phyloP scores from a whole-genome alignment of 2,329 filamentous ascomycete species.

The Penicillium hesseltinei region DNA sequence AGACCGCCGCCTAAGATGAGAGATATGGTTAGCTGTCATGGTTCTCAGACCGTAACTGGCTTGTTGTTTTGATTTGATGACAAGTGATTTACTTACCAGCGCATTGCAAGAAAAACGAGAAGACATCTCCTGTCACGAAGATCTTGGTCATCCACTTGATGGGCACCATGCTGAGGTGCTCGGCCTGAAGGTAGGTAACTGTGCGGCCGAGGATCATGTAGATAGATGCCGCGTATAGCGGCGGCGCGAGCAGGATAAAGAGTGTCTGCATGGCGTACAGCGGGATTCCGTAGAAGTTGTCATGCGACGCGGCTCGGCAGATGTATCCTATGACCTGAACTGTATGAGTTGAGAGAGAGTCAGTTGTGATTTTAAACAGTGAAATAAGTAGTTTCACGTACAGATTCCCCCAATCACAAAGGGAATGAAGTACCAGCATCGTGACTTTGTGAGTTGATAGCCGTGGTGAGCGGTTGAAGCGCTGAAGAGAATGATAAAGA shows the following conservation, averaged over 20 bases:
- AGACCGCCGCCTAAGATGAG: slow-evolving; percentile 29
- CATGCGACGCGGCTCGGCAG: slow-evolving; percentile 27
- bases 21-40: neutral
- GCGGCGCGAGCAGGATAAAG: slow-evolving; percentile 39
- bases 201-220: slow-evolving; percentile 43
- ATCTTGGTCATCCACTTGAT: slow-evolving; percentile 40
- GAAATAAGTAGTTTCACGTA: slow-evolving; percentile 20
- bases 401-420: slow-evolving; percentile 42
- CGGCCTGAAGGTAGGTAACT: slow-evolving; percentile 34
- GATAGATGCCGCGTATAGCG: slow-evolving; percentile 41
- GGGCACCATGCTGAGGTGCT: slow-evolving; percentile 32
- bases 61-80: neutral
- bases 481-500: slow-evolving; percentile 49
- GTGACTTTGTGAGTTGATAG: slow-evolving; percentile 43
- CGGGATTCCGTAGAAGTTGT: slow-evolving; percentile 22
- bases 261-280: slow-evolving; percentile 37
- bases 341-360: slow-evolving; percentile 21
- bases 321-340: slow-evolving; percentile 46
- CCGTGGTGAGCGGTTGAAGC: slow-evolving; percentile 43
- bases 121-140: slow-evolving; percentile 35
- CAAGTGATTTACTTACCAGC: slow-evolving; percentile 17
- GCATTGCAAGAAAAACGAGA: slow-evolving; percentile 35
- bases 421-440: slow-evolving; percentile 50
- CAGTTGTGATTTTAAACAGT: neutral
- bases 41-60: neutral